Conservation (phyloP, 2,329 filamentous ascomycete genomes). For the Penicillium freii region DNA sequence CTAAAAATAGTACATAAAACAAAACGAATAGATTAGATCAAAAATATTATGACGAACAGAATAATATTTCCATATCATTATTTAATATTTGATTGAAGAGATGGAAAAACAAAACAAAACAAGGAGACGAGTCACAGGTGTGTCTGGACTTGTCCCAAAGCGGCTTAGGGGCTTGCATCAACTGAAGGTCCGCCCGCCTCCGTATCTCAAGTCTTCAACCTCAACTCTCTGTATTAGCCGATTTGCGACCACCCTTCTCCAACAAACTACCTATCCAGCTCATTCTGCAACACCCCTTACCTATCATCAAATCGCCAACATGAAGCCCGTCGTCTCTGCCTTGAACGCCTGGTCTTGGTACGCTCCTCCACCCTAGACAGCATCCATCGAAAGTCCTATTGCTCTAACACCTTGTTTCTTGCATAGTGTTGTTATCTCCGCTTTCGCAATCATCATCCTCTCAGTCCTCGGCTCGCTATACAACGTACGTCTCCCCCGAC, state of each 20-base stretch:
- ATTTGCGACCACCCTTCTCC: not conserved
- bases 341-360: slow-evolving; percentile 96
- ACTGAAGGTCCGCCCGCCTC: slow-evolving; percentile 24
- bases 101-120: not conserved
- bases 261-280: not conserved
- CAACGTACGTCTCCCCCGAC: slow-evolving; percentile 50
- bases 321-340: slow-evolving; percentile 93
- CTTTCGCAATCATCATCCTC: slow-evolving; percentile 65
- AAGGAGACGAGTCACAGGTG: not conserved
- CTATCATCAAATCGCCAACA: slow-evolving; percentile 48
- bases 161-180: slow-evolving; percentile 21
- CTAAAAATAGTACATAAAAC: slow-evolving; percentile 63
- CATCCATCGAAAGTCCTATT: not conserved
- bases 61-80: not conserved
- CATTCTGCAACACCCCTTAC: not conserved
- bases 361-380: slow-evolving; percentile 33
- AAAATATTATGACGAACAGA: not conserved
- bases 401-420: slow-evolving; percentile 12
- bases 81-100: not conserved
- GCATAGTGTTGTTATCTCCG: slow-evolving; percentile 66
- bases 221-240: slow-evolving; percentile 11
- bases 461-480: slow-evolving; percentile 70
- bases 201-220: slow-evolving; percentile 19
- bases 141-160: slow-evolving; percentile 20
- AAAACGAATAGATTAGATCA: slow-evolving; percentile 20